These are phyloP conservation scores for Mortierella sp. DNA, from an alignment of 371 early-diverging fungal genomes.

Conservation along the genomic window DNA sequence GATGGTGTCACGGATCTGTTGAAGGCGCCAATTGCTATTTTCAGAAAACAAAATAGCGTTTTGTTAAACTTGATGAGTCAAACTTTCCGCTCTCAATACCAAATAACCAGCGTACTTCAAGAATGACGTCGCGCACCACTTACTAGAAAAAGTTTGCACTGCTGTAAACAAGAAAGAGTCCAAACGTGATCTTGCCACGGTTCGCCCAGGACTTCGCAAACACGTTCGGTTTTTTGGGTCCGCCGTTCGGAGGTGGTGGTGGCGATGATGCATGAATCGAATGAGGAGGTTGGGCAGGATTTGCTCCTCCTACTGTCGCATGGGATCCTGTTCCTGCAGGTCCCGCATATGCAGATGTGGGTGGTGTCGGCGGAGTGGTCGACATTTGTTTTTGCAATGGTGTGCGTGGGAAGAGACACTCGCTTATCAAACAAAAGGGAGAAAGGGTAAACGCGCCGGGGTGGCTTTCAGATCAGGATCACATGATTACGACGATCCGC, in stretches of 20 bases:
- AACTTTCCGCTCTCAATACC: not conserved
- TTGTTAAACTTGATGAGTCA: no score
- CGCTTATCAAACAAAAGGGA: not conserved
- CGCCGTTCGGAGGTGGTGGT: no score
- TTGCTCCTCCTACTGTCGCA: not conserved
- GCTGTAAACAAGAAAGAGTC: constrained; percentile 45
- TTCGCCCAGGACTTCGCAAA: constrained; percentile 30
- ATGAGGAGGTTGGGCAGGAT: constrained; percentile 8
- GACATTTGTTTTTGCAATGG: constrained; percentile 18
- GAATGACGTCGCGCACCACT: not conserved
- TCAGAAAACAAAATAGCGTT: no score
- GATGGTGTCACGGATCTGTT: constrained; percentile 49
- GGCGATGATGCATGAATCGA: not conserved
- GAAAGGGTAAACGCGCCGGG: not conserved
- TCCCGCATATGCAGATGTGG: not conserved
- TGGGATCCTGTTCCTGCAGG: not conserved
- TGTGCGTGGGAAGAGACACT: no score
- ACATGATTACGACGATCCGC: not conserved
- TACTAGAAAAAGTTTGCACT: constrained; percentile 39
- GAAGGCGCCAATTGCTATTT: constrained; percentile 40
- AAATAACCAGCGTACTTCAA: no score
- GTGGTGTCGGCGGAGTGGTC: constrained; percentile 20
- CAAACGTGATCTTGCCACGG: constrained; percentile 51
- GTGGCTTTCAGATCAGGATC: constrained; percentile 6
- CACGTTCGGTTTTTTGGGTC: constrained; percentile 3